Evolutionary conservation across 2,329 filamentous ascomycete genomes (phyloP), one percentile per base, ranked within the genome.

Genomic region (Ceratocystis destructans): DNA sequence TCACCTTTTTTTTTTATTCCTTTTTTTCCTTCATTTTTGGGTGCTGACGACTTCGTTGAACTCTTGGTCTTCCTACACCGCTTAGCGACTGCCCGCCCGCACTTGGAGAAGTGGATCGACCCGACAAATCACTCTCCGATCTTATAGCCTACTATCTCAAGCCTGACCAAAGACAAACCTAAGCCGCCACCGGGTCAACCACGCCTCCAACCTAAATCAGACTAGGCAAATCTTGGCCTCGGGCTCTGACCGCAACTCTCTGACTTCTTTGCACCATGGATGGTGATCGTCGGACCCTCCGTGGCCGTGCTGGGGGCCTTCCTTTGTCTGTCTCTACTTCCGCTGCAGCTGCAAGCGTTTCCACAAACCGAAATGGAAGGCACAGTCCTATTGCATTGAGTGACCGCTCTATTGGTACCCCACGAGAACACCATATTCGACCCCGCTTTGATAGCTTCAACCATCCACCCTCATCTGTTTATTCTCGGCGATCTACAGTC

Each of bases 241-340:
- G 12, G 17, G 28, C 2, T 28, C n/a, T 28, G 20, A 63, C 46
- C 37, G 28, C 17, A 48, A 17, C 17, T 5, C 41, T 48, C n/a
- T 28, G 41, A 20, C 25, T n/a, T 33, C 7, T 10, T 28, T 33
- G 3, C 45, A 44, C 41, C 20, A 68, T 68, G 67, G 67, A 68
- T 28, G 67, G 64, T 45, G 64, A 66, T 44, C 61, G 67, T 31
- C 67, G 67, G 20, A 53, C 61, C 45, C 64, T 66, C 33, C 66
- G 66, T 37, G 66, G 66, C 57, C 62, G 62, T 46, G 25, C 45
- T 41, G 66, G 7, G 50, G 62, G 61, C 31, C 44, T 61, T 33
- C 55, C 62, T 41, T 57, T 41, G 25, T 67, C 62, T 12, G 53
- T 57, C 41, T 64, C 57, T 48, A 57, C 37, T 45, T 48, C 62